phyloP scores from a whole-genome alignment of 78 protist species.

The Dictyostelium firmibasis region DNA sequence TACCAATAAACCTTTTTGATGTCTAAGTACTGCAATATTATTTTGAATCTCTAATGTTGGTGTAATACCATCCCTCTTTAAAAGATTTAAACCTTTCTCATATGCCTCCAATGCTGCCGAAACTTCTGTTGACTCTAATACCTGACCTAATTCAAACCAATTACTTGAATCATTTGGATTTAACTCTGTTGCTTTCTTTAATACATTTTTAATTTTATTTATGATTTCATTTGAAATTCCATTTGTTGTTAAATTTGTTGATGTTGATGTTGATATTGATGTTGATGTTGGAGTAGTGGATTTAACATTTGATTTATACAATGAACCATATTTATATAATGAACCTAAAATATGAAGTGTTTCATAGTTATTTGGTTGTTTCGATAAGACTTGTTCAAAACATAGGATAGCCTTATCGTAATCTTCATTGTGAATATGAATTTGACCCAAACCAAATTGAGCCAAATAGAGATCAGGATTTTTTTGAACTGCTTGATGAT shows the following conservation, averaged over 20 bases:
- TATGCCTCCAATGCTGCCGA: constrained; percentile 53
- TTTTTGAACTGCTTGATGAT: constrained; percentile 33
- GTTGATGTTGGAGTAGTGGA: not conserved
- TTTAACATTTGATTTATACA: not conserved
- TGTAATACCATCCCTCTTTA: constrained; percentile 18
- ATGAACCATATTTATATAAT: constrained; percentile 27
- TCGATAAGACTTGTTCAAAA: constrained; percentile 52
- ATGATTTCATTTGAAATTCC: not conserved
- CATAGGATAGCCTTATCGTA: constrained; percentile 64
- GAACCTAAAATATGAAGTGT: constrained; percentile 70
- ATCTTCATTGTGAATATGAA: constrained; percentile 61
- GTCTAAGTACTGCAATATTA: constrained; percentile 64
- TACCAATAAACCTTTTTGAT: constrained; percentile 5
- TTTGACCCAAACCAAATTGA: constrained; percentile 84
- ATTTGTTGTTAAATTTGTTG: not conserved
- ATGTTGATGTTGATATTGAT: not conserved
- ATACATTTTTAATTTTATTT: constrained; percentile 24
- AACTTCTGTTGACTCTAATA: constrained; percentile 31
- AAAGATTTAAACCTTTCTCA: constrained; percentile 27
- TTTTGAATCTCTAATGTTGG: constrained; percentile 26
- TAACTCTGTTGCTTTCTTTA: constrained; percentile 10
- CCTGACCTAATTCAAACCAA: constrained; percentile 82
- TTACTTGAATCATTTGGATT: constrained; percentile 66
- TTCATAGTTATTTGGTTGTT: constrained; percentile 78
- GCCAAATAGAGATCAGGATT: constrained; percentile 42